These are phyloP conservation scores for Gamarada debralockiae DNA, from an alignment of 495 filamentous ascomycete genomes.

Conservation along the genomic window DNA sequence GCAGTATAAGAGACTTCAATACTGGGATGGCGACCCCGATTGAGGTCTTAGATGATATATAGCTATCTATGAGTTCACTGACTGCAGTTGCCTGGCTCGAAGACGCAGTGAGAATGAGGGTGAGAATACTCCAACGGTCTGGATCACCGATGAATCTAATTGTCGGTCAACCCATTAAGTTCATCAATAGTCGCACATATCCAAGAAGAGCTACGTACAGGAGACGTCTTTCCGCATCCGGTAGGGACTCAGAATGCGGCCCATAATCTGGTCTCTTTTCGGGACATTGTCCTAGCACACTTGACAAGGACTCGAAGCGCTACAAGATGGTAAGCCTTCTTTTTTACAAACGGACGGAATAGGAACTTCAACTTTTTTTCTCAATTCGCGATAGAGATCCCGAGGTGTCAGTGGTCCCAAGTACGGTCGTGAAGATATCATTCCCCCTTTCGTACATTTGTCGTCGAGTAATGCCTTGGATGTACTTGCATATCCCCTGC, in stretches of 20 bases:
- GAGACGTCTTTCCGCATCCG: background rate
- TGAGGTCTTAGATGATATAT: background rate
- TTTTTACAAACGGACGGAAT: background rate
- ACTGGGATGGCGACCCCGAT: background rate
- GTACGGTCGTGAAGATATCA: background rate
- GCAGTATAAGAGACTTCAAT: background rate
- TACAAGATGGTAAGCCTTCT: background rate
- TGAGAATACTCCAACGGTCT: background rate
- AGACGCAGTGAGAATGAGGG: background rate
- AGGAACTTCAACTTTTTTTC: background rate
- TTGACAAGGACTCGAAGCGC: background rate
- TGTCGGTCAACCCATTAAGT: background rate
- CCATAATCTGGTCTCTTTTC: background rate
- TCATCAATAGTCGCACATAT: background rate
- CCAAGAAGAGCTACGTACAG: background rate
- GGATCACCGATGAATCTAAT: background rate
- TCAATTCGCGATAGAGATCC: background rate
- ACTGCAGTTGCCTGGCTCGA: background rate
- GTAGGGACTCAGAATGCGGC: background rate
- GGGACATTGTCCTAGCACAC: background rate
- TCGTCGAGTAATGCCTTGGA: background rate
- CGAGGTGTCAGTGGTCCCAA: background rate
- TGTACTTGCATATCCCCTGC: background rate
- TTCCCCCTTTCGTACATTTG: background rate
- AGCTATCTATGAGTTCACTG: background rate